These are phyloP conservation scores for Penicillium freii DNA, from an alignment of 2,329 filamentous ascomycete species.

Conservation along the genomic window DNA sequence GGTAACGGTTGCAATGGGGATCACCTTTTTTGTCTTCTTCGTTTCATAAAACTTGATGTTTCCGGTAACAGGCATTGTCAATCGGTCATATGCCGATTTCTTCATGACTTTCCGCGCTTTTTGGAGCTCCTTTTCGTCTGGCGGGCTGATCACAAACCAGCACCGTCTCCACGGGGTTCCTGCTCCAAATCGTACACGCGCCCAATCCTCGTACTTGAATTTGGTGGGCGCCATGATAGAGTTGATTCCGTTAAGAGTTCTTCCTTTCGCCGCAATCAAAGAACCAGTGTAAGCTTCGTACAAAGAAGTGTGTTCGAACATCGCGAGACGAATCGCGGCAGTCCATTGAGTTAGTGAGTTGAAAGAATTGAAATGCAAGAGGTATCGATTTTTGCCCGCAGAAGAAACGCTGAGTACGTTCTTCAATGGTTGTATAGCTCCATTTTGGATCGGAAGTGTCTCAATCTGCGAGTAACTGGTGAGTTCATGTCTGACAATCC, in stretches of 20 bases:
- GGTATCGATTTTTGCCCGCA: slow-evolving; percentile 89
- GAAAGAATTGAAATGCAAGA: slow-evolving; percentile 93
- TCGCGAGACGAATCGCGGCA: slow-evolving; percentile 84
- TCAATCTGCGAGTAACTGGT: slow-evolving; percentile 61
- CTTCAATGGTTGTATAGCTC: slow-evolving; percentile 75
- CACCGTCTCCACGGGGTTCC: slow-evolving; percentile 94
- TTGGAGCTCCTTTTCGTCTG: slow-evolving; percentile 86
- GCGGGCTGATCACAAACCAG: slow-evolving; percentile 92
- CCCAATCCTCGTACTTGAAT: slow-evolving; percentile 85
- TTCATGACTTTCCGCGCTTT: slow-evolving; percentile 79
- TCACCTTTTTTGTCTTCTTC: slow-evolving; percentile 87
- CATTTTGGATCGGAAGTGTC: slow-evolving; percentile 78
- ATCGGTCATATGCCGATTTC: slow-evolving; percentile 77
- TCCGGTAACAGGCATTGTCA: slow-evolving; percentile 70
- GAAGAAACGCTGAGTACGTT: slow-evolving; percentile 96
- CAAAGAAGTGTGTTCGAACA: slow-evolving; percentile 88
- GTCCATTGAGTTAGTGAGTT: slow-evolving; percentile 96
- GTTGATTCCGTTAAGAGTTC: slow-evolving; percentile 82
- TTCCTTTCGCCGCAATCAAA: slow-evolving; percentile 91
- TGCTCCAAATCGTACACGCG: slow-evolving; percentile 88
- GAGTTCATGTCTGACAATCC: background rate
- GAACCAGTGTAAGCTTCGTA: slow-evolving; percentile 97
- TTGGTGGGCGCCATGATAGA: slow-evolving; percentile 79
- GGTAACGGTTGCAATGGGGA: slow-evolving; percentile 85
- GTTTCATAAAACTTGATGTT: slow-evolving; percentile 94